These are phyloP conservation scores for Podila verticillata DNA, from an alignment of 192 early-diverging fungal species.

Conservation along the genomic window DNA sequence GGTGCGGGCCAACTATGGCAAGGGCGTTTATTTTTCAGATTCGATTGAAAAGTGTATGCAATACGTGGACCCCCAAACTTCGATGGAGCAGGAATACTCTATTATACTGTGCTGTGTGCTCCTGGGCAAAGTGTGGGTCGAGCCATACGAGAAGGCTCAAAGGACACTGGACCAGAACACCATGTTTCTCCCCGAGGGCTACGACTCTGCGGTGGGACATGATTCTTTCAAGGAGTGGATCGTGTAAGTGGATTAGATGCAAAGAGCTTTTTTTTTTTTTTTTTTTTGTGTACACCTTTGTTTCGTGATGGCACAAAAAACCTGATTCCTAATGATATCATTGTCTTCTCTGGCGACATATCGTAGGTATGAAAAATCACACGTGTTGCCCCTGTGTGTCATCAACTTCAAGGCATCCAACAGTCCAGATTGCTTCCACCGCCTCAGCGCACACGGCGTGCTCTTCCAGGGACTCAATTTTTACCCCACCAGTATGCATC, in stretches of 20 bases:
- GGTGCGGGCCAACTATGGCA: constrained; percentile 35
- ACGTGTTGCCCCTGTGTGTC: constrained; percentile 38
- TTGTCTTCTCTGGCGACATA: background rate
- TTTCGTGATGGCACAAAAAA: background rate
- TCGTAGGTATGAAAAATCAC: constrained; percentile 35
- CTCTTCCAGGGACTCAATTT: constrained; percentile 1
- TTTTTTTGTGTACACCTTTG: too few species aligned
- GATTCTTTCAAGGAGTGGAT: constrained; percentile 45
- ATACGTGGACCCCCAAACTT: constrained; percentile 27
- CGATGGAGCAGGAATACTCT: constrained; percentile 28
- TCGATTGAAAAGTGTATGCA: constrained; percentile 48
- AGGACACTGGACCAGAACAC: constrained; percentile 1
- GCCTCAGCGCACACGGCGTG: constrained; percentile 7
- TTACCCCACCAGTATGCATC: constrained; percentile 12
- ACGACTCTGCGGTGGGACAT: constrained; percentile 27
- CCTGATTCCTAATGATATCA: background rate
- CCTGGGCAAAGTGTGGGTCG: constrained; percentile 26
- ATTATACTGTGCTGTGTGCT: constrained; percentile 38
- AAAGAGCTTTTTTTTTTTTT: background rate
- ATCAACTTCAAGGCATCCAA: constrained; percentile 44
- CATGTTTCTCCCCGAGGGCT: constrained; percentile 30
- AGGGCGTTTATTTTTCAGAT: constrained; percentile 43
- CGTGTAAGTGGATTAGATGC: constrained; percentile 26
- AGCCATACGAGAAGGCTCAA: constrained; percentile 18
- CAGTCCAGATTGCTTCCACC: constrained; percentile 11